Evolutionary conservation across 768 basidiomycete genomes (phyloP).

Genomic region (Butyriboletus loyo): DNA sequence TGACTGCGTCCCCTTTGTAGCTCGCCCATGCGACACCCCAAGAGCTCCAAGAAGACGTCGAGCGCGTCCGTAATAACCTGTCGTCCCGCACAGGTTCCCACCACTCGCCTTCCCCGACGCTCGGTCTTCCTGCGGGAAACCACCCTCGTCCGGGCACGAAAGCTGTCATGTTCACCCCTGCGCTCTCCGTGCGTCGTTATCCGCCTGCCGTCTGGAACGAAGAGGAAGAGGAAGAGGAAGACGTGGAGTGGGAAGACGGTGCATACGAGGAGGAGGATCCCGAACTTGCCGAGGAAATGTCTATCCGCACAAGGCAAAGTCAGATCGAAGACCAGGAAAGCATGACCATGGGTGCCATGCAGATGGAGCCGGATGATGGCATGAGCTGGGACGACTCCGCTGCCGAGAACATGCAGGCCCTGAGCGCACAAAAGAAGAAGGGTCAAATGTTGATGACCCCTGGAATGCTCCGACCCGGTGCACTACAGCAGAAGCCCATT

Average conservation of each 20-base stretch:
- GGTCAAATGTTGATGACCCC: constrained; percentile 27
- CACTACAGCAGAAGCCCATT: constrained; percentile 23
- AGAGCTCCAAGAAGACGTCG: constrained; percentile 59
- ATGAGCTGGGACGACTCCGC: constrained; percentile 84
- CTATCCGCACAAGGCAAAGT: constrained; percentile 38
- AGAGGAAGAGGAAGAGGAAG: constrained; percentile 60
- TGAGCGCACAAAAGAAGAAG: constrained; percentile 26
- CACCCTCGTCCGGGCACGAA: constrained; percentile 31
- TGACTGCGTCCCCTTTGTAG: constrained; percentile 8
- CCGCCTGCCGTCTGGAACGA: constrained; percentile 83
- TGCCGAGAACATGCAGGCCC: constrained; percentile 49
- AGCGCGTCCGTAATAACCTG: constrained; percentile 52
- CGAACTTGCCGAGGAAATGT: constrained; percentile 57
- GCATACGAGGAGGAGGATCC: constrained; percentile 69
- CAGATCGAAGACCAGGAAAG: constrained; percentile 29
- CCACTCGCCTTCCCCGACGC: constrained; percentile 47
- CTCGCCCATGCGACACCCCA: constrained; percentile 35
- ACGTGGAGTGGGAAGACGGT: constrained; percentile 57
- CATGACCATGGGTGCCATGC: constrained; percentile 30
- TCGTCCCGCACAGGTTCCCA: constrained; percentile 48
- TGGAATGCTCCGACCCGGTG: constrained; percentile 36
- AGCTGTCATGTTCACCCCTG: constrained; percentile 69
- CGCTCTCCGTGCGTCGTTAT: constrained; percentile 68
- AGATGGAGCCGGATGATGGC: constrained; percentile 75
- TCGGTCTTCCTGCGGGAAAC: constrained; percentile 33